Evolutionary conservation across 2,329 filamentous ascomycete species (phyloP).

Genomic region (Diaporthe sp.): DNA sequence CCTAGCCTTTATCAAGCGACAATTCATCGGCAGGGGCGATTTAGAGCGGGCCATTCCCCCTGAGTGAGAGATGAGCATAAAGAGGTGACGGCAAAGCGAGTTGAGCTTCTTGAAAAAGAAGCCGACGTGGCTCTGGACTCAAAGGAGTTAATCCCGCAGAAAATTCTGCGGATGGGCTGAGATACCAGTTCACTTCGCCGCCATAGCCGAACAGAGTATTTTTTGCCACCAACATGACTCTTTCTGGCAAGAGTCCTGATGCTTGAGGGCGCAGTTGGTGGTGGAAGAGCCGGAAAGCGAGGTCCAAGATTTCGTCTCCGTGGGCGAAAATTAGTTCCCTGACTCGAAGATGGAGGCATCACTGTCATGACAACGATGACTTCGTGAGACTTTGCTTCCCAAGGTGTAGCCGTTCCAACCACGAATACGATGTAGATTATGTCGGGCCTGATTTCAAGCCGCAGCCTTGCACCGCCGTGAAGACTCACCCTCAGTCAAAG

Average conservation of each 20-base stretch:
- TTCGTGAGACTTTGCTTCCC: background rate
- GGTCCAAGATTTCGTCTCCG: background rate
- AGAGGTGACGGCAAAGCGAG: too few species aligned
- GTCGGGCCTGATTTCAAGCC: background rate
- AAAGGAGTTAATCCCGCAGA: background rate
- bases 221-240: background rate
- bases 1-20: too few species aligned
- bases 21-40: background rate
- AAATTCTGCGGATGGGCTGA: background rate
- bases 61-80: too few species aligned
- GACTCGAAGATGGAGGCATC: background rate
- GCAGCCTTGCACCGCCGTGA: background rate
- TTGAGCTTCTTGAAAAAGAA: background rate
- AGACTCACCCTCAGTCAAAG: background rate
- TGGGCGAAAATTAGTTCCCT: background rate
- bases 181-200: background rate
- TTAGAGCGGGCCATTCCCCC: too few species aligned
- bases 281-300: background rate
- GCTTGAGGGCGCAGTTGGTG: background rate
- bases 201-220: background rate
- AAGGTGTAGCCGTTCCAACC: background rate
- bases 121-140: background rate
- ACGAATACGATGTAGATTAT: background rate
- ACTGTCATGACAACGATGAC: background rate
- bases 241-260: background rate